Evolutionary conservation across 23 red algal species (phyloP).

Genomic region (Cyanidioschyzon merolae): DNA sequence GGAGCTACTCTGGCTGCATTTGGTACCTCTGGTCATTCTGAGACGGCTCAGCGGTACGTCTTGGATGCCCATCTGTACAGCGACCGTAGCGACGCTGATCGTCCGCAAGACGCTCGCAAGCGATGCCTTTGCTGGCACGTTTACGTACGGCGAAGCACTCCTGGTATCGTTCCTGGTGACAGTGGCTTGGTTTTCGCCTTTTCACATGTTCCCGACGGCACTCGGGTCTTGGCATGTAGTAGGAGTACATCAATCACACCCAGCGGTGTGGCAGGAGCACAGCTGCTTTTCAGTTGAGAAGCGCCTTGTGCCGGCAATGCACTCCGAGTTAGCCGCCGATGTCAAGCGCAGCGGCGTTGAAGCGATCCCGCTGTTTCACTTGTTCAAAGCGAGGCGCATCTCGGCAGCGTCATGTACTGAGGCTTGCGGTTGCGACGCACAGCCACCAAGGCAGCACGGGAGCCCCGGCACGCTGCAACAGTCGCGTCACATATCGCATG

Average conservation of each 20-base stretch:
- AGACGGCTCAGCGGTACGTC: background rate
- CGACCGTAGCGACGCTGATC: background rate
- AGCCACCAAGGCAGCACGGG: no score
- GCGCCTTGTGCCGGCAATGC: background rate
- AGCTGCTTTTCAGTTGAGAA: background rate
- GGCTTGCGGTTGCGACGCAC: no score
- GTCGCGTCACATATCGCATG: background rate
- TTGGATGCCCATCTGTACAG: background rate
- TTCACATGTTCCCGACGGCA: background rate
- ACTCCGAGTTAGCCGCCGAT: background rate
- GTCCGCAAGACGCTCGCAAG: background rate
- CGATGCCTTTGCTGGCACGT: slow-evolving; percentile 1
- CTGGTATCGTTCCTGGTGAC: background rate
- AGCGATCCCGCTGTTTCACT: background rate
- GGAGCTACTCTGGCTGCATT: background rate
- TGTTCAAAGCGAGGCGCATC: background rate
- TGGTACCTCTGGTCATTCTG: background rate
- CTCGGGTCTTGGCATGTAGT: no score
- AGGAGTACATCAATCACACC: no score
- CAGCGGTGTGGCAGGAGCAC: no score
- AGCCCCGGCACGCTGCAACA: background rate
- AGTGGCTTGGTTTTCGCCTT: background rate
- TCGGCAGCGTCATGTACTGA: no score
- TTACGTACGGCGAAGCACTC: background rate
- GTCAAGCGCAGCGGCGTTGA: background rate